Evolutionary conservation across 345 rosid genomes (phyloP).

Genomic region (Pistacia atlantica): DNA sequence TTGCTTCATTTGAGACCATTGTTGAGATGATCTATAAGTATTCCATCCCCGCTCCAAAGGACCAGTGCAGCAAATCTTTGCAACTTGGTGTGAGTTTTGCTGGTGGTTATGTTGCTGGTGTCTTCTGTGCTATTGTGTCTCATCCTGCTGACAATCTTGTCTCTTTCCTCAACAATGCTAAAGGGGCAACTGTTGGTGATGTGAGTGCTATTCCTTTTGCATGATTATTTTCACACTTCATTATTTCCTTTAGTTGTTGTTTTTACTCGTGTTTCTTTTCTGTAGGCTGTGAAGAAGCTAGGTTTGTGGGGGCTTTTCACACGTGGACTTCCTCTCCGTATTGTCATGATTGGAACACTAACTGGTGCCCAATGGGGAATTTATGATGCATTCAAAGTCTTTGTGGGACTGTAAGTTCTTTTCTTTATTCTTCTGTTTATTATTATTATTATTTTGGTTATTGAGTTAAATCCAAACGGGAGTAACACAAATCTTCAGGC

Average conservation of each 20-base stretch:
- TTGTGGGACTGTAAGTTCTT: constrained; percentile 90
- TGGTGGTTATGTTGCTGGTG: constrained; percentile 93
- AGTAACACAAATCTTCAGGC: constrained; percentile 48
- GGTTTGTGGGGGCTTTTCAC: constrained; percentile 93
- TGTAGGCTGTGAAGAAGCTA: constrained; percentile 95
- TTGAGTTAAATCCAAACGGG: neutral
- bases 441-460: neutral
- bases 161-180: constrained; percentile 96
- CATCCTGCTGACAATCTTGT: constrained; percentile 98
- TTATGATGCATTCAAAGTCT: constrained; percentile 97
- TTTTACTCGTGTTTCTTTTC: constrained; percentile 1
- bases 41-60: constrained; percentile 82
- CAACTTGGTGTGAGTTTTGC: constrained; percentile 96
- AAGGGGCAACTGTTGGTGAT: constrained; percentile 97
- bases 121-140: constrained; percentile 84
- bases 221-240: neutral
- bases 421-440: neutral
- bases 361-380: constrained; percentile 98
- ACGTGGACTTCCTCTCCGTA: constrained; percentile 95
- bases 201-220: constrained; percentile 43
- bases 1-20: constrained; percentile 91
- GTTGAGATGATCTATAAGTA: constrained; percentile 90
- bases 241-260: neutral
- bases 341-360: constrained; percentile 98
- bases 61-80: constrained; percentile 76